Base-by-base conservation (phyloP, 371 early-diverging fungal genomes). In the Apophysomyces sp. region DNA sequence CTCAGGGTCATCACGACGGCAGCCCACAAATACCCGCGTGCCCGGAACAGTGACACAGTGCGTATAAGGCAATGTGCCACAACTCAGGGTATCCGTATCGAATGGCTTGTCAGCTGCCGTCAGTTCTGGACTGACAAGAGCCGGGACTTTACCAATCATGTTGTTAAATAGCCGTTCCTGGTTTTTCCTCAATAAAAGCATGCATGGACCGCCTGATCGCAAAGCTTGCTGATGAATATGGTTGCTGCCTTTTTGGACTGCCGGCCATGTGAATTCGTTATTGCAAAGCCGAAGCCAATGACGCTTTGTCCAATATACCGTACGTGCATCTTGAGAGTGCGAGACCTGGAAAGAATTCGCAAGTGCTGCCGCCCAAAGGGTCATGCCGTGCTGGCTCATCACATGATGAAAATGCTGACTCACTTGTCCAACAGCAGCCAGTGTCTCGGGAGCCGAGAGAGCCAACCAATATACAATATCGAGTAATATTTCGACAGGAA, bases 61-160 rank as follows among this genome's bases (percentile, higher is more conserved):
- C 16, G 55, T 55, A 55, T 55, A 55, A 8, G 55, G 55, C 16
- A 55, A n/a, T 15, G 55, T 55, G 6, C 55, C 55, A 55, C 55
- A 55, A 8, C 55, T 55, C 34, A 55, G 31, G 2, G n/a, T 36
- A 13, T 55, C 34, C 18, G 55, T 18, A 1, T 29, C 55, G 32
- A 55, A 55, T 29, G 16, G 13, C 24, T 36, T 9, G 18, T 31
- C 24, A 6, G 30, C 32, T 55, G 36, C 26, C 4, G 15, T 11
- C 11, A 32, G 7, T 31, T 55, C 34, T 5, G 32, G 16, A 4
- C n/a, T 12, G 27, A 21, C 16, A 2, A n/a, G 16, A 26, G 32
- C 7, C 4, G 32, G 31, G 24, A 15, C 12, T 13, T 32, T 55
- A 11, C n/a, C 18, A 8, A 55, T 11, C 36, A 44, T 55, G 9